phyloP scores from a whole-genome alignment of 2,329 filamentous ascomycete genomes.

The Phialophora macrospora region DNA sequence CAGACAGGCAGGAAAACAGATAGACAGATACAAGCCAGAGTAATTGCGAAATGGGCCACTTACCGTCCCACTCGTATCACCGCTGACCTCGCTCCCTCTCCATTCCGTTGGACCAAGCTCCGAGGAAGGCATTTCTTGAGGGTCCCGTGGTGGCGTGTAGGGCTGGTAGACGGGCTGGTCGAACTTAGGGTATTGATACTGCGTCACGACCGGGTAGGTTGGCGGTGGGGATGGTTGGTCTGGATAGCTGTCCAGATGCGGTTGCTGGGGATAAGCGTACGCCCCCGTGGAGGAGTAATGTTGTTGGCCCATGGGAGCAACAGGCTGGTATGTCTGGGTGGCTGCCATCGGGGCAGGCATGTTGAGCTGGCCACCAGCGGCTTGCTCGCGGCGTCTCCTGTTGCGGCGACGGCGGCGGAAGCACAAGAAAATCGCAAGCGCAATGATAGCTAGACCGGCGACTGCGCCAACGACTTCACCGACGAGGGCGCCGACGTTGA shows the following conservation, averaged over 20 bases:
- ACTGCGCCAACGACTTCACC: constrained; percentile 36
- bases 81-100: constrained; percentile 9
- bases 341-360: too few relatives aligned
- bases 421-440: constrained; percentile 14
- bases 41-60: not conserved
- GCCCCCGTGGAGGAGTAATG: not conserved
- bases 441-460: constrained; percentile 15
- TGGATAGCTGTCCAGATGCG: not conserved
- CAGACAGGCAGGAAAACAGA: not conserved
- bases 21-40: not conserved
- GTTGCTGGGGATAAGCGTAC: not conserved
- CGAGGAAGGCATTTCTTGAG: constrained; percentile 13
- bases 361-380: not conserved
- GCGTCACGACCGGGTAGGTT: not conserved
- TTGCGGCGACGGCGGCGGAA: constrained; percentile 10
- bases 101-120: not conserved
- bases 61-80: constrained; percentile 4
- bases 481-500: constrained; percentile 33
- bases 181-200: not conserved
- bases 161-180: not conserved
- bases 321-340: constrained; percentile 1
- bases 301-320: not conserved
- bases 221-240: not conserved
- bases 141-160: not conserved
- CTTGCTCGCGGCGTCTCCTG: not conserved